Evolutionary conservation across 495 filamentous ascomycete genomes (phyloP), one percentile per base, ranked within the genome.

Genomic region (Aspergillus ellipticus): DNA sequence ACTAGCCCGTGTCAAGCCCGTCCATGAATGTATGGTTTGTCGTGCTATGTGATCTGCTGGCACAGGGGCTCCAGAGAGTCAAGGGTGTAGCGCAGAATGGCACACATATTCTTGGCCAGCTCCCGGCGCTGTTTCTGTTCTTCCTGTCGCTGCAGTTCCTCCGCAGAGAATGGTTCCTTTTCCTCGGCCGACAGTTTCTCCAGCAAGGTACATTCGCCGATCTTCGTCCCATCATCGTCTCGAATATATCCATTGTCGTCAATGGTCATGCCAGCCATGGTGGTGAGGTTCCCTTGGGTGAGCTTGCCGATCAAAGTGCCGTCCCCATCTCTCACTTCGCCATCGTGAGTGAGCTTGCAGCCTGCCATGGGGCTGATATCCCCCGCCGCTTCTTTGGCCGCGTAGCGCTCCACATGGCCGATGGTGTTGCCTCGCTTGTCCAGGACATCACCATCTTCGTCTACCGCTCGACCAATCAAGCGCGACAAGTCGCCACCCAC

Each of bases 211-310:
- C 82, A 84, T 61, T 90, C 86, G 20, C 88, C 88, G 49, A 92
- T 68, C 45, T 80, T 82, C 53, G 84, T 85, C 57, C 85, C 87
- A 66, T 91, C 88, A 56, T 79, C 76, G 67, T 92, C 86, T 47
- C 89, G 68, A 6, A 92, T 85, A 65, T 90, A 87, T 24, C 87
- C 88, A 55, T 90, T 85, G 39, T 89, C 86, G 61, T 92, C 87
- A 51, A 92, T 85, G 65, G 87, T 83, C 62, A 87, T 84, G 39
- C 89, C 89, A 13, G 81, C 73, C 52, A 87, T 86, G 41, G 82
- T 75, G 15, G 73, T 74, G n/a, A 89, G 73, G 33, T 89, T 75
- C 46, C 89, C 89, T 7, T 81, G 80, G 3, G 87, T 90, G 21
- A 92, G 79, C 65, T 82, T 83, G 47, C 86, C 89, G 57, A 91